Evolutionary conservation across 1,139 yeast species (phyloP).

Genomic region (Yamadazyma jaroonii): DNA sequence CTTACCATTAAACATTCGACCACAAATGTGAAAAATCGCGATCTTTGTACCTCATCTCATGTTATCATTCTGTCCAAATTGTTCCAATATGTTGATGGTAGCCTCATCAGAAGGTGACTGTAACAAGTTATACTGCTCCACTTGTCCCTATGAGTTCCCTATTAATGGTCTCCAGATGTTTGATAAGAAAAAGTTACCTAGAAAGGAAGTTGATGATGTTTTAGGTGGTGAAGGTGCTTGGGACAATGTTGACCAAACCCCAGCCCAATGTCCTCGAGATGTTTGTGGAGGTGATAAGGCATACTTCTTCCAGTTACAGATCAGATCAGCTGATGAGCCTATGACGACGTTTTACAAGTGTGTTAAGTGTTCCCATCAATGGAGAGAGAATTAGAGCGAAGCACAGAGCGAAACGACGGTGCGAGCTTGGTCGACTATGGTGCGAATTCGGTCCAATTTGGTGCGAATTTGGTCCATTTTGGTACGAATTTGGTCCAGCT

Average conservation of each 20-base stretch:
- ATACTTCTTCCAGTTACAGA: constrained; percentile 93
- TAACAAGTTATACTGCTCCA: constrained; percentile 74
- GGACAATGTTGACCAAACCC: constrained; percentile 95
- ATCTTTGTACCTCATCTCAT: background rate
- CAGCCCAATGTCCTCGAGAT: constrained; percentile 86
- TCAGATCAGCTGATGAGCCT: constrained; percentile 88
- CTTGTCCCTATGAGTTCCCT: constrained; percentile 93
- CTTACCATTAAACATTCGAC: background rate
- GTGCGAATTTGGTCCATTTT: too few species aligned
- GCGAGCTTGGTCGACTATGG: too few species aligned
- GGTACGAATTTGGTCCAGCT: too few species aligned
- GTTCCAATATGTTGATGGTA: constrained; percentile 80
- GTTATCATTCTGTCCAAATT: constrained; percentile 92
- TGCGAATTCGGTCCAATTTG: too few species aligned
- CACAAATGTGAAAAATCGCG: background rate
- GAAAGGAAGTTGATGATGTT: constrained; percentile 94
- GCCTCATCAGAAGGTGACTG: constrained; percentile 34
- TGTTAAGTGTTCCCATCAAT: constrained; percentile 87
- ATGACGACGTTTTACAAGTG: constrained; percentile 97
- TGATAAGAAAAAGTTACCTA: constrained; percentile 76
- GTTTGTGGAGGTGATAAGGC: constrained; percentile 88
- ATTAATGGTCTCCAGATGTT: constrained; percentile 79
- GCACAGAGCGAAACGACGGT: too few species aligned
- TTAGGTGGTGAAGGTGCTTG: constrained; percentile 97
- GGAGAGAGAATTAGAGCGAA: constrained; percentile 79